These are phyloP conservation scores for Glycine latifolia DNA, from an alignment of 306 rosid species.

Conservation along the genomic window DNA sequence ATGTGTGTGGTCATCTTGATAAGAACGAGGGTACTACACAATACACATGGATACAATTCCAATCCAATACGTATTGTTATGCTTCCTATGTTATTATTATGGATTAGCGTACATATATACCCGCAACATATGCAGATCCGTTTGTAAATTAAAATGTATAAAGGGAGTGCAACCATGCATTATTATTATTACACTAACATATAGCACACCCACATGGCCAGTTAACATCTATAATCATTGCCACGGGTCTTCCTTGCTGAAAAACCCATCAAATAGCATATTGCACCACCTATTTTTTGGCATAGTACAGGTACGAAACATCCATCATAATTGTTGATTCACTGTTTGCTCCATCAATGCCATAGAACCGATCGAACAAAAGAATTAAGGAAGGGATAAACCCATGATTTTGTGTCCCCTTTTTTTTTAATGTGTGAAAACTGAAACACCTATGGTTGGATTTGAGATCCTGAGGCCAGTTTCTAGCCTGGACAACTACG, in stretches of 20 bases:
- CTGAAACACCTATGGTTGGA: constrained; percentile 37
- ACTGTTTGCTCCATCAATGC: constrained; percentile 36
- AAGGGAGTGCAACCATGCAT: constrained; percentile 1
- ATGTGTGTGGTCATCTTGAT: constrained; percentile 46
- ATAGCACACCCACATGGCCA: constrained; percentile 60
- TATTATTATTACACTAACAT: neutral
- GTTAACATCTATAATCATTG: constrained; percentile 60
- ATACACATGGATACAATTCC: constrained; percentile 32
- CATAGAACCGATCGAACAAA: constrained; percentile 47
- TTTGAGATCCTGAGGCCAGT: constrained; percentile 53
- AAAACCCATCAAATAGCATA: constrained; percentile 47
- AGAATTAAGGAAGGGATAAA: constrained; percentile 42
- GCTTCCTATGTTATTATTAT: neutral
- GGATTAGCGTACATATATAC: constrained; percentile 29
- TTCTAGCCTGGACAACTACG: constrained; percentile 47
- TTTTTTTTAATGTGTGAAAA: constrained; percentile 16
- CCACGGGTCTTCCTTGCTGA: constrained; percentile 53
- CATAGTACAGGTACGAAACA: constrained; percentile 49
- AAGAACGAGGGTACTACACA: neutral
- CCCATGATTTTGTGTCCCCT: constrained; percentile 47
- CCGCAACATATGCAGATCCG: constrained; percentile 34
- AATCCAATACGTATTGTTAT: constrained; percentile 27
- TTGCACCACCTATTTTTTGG: constrained; percentile 42
- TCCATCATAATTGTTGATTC: constrained; percentile 45
- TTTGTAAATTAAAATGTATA: constrained; percentile 5